Conservation (phyloP, 768 basidiomycete genomes). For the Cystofilobasidium ferigula region DNA sequence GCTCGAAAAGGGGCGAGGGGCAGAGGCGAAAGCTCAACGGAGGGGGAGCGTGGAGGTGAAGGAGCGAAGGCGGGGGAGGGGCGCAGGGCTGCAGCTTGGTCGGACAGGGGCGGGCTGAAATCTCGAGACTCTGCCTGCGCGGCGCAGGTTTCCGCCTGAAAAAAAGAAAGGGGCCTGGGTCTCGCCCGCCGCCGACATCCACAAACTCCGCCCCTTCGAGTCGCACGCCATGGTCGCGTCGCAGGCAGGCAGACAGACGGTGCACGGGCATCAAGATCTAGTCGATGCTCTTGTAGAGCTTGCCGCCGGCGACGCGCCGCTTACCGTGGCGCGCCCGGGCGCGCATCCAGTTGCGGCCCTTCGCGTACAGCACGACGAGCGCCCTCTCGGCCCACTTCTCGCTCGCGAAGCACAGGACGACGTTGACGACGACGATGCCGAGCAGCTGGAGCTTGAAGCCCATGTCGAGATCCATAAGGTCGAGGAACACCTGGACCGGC, state of each 20-base stretch:
- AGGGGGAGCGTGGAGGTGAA: not conserved
- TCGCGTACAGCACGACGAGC: slow-evolving; percentile 48
- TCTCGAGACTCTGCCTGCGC: too few species aligned
- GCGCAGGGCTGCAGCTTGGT: too few species aligned
- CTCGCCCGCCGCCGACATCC: too few species aligned
- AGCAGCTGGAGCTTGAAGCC: slow-evolving; percentile 61
- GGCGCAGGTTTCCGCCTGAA: too few species aligned
- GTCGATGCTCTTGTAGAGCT: slow-evolving; percentile 66
- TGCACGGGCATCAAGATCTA: not conserved
- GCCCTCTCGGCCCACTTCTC: slow-evolving; percentile 56
- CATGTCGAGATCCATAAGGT: slow-evolving; percentile 63
- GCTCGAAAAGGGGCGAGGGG: not conserved
- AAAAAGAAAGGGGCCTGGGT: too few species aligned
- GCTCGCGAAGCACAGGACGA: slow-evolving; percentile 57
- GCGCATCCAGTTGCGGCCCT: slow-evolving; percentile 40
- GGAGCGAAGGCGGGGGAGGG: too few species aligned
- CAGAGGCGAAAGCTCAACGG: not conserved
- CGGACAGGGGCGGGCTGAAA: too few species aligned
- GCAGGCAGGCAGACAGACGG: too few species aligned
- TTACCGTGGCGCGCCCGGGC: slow-evolving; percentile 28
- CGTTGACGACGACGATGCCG: slow-evolving; percentile 56
- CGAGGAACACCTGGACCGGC: slow-evolving; percentile 52
- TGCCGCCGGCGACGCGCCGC: slow-evolving; percentile 52
- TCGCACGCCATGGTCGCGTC: too few species aligned
- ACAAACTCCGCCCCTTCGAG: too few species aligned